Conservation (phyloP, 129 eudicot genomes). For the Helichrysum umbraculigerum region DNA sequence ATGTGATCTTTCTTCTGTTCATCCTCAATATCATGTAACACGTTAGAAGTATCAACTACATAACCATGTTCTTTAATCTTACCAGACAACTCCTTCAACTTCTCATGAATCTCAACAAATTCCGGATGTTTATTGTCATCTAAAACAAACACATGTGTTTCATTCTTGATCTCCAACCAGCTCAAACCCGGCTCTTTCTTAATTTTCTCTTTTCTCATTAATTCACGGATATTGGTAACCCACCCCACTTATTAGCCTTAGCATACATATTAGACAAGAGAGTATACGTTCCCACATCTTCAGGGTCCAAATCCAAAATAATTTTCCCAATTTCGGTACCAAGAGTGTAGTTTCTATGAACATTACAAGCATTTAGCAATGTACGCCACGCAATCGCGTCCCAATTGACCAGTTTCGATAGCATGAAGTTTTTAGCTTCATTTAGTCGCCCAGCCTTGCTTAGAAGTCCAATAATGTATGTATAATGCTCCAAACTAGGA, state of each 20-base stretch:
- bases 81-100: constrained; percentile 47
- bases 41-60: constrained; percentile 49
- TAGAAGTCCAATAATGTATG: constrained; percentile 62
- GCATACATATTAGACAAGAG: constrained; percentile 66
- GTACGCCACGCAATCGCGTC: constrained; percentile 73
- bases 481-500: constrained; percentile 70
- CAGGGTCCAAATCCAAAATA: constrained; percentile 44
- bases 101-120: constrained; percentile 53
- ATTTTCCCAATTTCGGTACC: constrained; percentile 54
- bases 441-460: constrained; percentile 54
- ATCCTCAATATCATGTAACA: constrained; percentile 66
- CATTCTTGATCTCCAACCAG: constrained; percentile 33
- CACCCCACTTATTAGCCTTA: constrained; percentile 37
- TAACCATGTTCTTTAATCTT: constrained; percentile 55
- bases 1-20: constrained; percentile 60
- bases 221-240: constrained; percentile 22
- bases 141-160: constrained; percentile 34
- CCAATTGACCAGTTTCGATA: constrained; percentile 44
- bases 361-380: constrained; percentile 60
- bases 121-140: constrained; percentile 56
- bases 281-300: constrained; percentile 62
- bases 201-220: constrained; percentile 21
- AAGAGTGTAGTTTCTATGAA: constrained; percentile 52
- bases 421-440: constrained; percentile 57
- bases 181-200: constrained; percentile 33